Evolutionary conservation across 768 basidiomycete species (phyloP), one percentile per base, ranked within the genome.

Genomic region (Infundibulicybe gibba): DNA sequence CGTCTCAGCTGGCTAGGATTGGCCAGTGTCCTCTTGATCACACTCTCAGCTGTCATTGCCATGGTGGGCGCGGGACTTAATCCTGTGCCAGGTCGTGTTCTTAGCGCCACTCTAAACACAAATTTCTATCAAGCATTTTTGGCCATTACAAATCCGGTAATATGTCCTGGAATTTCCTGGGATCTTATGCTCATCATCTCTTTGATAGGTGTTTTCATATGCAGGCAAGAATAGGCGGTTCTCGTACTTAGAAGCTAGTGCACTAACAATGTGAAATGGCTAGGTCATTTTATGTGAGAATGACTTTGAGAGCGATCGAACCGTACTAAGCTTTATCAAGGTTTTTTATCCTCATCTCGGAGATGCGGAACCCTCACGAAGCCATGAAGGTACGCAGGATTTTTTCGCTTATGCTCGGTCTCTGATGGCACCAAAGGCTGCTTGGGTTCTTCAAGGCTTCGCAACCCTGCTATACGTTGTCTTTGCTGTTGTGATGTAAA

Each of bases 291-390:
- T 77, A 55, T 19, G 66, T 41, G 3, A 38, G 14, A 10, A 38
- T 38, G 35, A 16, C n/a, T 14, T 45, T 15, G 13, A 19, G 34
- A 2, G 4, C 30, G 16, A 25, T 38, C 6, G 21, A 32, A 34
- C 20, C 15, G 21, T 35, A 25, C 32, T 35, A 34, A 42, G 2
- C n/a, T 25, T 20, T 35, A 14, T 15, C 10, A 16, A 77, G 76
- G 73, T 79, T 80, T 55, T 80, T 80, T 52, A 72, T 80, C 34
- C 56, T 79, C n/a, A 77, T 79, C 25, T 79, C 79, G 12, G 79
- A 81, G 54, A 79, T 80, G 79, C 61, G 59, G 16, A 56, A 53
- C 20, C 77, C 79, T 1, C 56, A 71, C 50, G 77, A 80, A 52
- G 76, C 77, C 5, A 80, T 79, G 74, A 80, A 80, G 68, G 77